These are phyloP conservation scores for Emmonsiellopsis sp. DNA, from an alignment of 2,329 filamentous ascomycete genomes.

Conservation along the genomic window DNA sequence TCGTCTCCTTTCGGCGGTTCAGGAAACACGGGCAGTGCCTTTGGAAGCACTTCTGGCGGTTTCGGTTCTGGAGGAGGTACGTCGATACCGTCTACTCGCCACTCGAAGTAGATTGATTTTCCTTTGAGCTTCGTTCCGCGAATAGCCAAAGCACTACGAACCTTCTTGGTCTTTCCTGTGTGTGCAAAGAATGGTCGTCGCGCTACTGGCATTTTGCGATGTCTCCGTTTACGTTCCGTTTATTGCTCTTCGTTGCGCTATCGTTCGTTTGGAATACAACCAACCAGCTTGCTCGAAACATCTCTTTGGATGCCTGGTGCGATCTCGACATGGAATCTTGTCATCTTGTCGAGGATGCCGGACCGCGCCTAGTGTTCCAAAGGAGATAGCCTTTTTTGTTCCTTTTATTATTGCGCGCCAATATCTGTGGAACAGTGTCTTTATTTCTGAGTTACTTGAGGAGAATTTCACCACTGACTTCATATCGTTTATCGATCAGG, in stretches of 20 bases:
- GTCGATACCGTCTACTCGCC: slow-evolving; percentile 6
- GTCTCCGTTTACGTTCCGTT: too few species aligned
- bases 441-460: not conserved
- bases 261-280: not conserved
- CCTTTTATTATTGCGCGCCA: not conserved
- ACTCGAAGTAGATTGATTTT: not conserved
- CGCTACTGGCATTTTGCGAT: not conserved
- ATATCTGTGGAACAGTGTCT: not conserved
- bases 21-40: slow-evolving; percentile 18
- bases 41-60: slow-evolving; percentile 14
- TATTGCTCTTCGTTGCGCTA: not conserved
- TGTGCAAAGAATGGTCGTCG: not conserved
- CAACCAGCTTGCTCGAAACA: not conserved
- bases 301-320: not conserved
- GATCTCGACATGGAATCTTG: not conserved
- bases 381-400: not conserved
- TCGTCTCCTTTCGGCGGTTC: slow-evolving; percentile 28
- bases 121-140: not conserved
- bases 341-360: not conserved
- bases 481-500: slow-evolving; percentile 7
- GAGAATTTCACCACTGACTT: not conserved
- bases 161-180: not conserved
- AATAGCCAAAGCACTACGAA: not conserved
- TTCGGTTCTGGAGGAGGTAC: slow-evolving; percentile 22
- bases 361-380: not conserved